Evolutionary conservation across 1,139 yeast genomes (phyloP), one percentile per base, ranked within the genome.

Genomic region (Meyerozyma athensensis): DNA sequence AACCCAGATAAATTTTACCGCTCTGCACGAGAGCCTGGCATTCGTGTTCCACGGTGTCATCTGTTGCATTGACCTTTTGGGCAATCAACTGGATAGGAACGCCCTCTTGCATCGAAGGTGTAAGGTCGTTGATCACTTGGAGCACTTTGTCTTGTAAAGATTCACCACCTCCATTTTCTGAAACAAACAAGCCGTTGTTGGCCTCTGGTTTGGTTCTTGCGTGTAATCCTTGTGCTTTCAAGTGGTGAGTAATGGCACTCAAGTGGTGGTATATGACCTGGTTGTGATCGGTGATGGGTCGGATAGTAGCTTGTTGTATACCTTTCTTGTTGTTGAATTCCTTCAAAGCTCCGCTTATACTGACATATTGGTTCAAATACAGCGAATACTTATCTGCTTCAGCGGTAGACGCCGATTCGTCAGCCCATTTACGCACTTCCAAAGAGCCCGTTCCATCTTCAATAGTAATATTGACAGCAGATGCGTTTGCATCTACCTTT

Each of bases 361-460:
- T 72, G 26, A 85, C 89, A 53, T 86, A 87, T 41, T 63, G 61
- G 49, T 63, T 58, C 41, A 59, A 47, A 41, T 53, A 47, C 10
- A 51, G 48, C 37, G 52, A 51, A 42, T 51, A 62, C 34, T 47
- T 72, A 64, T 66, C 71, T 36, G 56, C 63, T n/a, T 56, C 59
- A 0, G 66, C 56, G 4, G 63, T 45, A 5, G 66, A 55, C 26
- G 60, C 55, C 33, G 66, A 68, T 24, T 78, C 79, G 44, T 81
- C 81, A 35, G 77, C 65, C 90, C 94, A 86, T 47, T 74, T 73
- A 48, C 85, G 74, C 31, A 85, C 73, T 34, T 83, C 87, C 17
- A 81, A 65, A 4, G 79, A 68, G 1, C 95, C 95, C 0, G 96
- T 84, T 4, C 96, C 95, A 54, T 90, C 97, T 51, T 87, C 96